Evolutionary conservation across 2,329 filamentous ascomycete species (phyloP).

Genomic region (Talaromyces verruculosus): DNA sequence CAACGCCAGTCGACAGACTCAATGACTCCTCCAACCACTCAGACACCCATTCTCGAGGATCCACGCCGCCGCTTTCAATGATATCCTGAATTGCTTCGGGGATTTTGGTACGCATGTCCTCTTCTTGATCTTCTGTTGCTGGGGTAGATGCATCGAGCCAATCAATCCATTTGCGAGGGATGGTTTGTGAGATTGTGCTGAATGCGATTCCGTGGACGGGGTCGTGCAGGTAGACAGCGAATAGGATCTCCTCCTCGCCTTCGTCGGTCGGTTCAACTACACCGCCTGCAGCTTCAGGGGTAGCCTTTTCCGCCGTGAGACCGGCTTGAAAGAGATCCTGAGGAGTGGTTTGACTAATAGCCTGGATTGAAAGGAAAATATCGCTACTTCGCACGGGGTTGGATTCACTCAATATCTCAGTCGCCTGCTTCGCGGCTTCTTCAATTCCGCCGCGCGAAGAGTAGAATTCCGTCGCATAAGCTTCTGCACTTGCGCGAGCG

Average conservation of each 20-base stretch:
- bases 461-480: conserved; percentile 84
- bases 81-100: conserved; percentile 88
- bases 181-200: conserved; percentile 74
- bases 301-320: conserved; percentile 43
- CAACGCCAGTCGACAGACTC: conserved; percentile 72
- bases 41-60: conserved; percentile 93
- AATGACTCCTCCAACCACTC: conserved; percentile 95
- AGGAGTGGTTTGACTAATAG: conserved; percentile 66
- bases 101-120: conserved; percentile 44
- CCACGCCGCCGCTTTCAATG: conserved; percentile 70
- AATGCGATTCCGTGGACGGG: conserved; percentile 90
- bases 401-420: conserved; percentile 73
- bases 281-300: conserved; percentile 26
- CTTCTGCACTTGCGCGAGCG: conserved; percentile 82
- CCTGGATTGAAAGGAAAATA: conserved; percentile 93
- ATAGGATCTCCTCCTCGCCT: conserved; percentile 62
- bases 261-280: conserved; percentile 40
- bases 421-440: conserved; percentile 74
- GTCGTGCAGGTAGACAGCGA: conserved; percentile 78
- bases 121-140: conserved; percentile 40
- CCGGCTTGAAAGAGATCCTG: conserved; percentile 66
- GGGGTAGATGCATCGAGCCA: conserved; percentile 77
- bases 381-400: conserved; percentile 92
- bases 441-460: conserved; percentile 74
- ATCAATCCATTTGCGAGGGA: conserved; percentile 81